Base-by-base conservation (phyloP, 2,329 filamentous ascomycete genomes). In the Zymoseptoria brevis region DNA sequence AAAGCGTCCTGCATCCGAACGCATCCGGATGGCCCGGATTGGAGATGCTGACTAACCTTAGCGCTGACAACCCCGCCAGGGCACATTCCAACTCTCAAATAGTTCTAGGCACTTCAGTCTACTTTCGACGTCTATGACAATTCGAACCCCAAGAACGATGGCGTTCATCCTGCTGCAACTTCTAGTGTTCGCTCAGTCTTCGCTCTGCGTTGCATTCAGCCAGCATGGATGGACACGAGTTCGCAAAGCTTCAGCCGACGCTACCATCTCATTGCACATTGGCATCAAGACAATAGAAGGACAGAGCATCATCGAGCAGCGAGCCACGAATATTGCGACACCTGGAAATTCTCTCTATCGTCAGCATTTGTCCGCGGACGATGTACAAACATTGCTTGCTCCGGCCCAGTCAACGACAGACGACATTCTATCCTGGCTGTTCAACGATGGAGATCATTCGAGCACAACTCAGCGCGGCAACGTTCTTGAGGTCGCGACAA, bases 401-500 rank as follows among this genome's bases (percentile, higher is more conserved):
- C 62, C 64, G 19, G 29, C 60, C 2, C 7, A n/a, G 13, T 57
- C 48, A 1, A 60, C 53, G 29, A 35, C 60, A 1, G 21, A 45
- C 1, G 48, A 51, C n/a, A 57, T 64, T 0, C 57, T 65, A 48
- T 30, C 19, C 1, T 67, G 64, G 62, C 56, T 66, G 5, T 19
- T 49, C 5, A 52, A 60, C 45, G 57, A 65, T 61, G 64, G 57
- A 6, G 21, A 64, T 41, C 19, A 59, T 19, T 49, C 56, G 16
- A 30, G 55, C 8, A 57, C 60, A 19, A 24, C 41, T 8, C 19
- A 59, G 11, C 53, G 49, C 16, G 57, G 50, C 41, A 61, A 62
- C 3, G 57, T 68, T 19, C 54, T 63, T 7, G 66, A 68, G n/a
- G 56, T 67, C 30, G 58, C 62, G 13, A 66, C 65, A 13, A 65